Conservation (phyloP, 768 basidiomycete genomes). For the Pleurotus tuber-regium region DNA sequence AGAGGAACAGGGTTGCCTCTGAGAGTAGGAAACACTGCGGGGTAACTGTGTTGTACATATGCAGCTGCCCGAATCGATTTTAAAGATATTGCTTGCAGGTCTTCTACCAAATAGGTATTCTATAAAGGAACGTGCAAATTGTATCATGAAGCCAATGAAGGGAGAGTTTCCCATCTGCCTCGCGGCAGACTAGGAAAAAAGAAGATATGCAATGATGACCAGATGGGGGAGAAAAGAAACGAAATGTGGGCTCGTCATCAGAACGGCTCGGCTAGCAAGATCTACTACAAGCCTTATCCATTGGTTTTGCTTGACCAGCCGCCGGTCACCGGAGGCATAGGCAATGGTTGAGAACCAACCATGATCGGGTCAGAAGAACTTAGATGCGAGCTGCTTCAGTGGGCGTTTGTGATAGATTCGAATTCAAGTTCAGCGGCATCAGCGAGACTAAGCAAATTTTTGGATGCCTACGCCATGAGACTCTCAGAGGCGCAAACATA, state of each 20-base stretch:
- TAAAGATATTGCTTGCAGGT: neutral
- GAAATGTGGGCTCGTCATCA: slow-evolving; percentile 2
- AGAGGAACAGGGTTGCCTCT: neutral
- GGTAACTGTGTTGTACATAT: neutral
- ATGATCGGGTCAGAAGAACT: neutral
- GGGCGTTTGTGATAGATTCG: neutral
- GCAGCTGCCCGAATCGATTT: neutral
- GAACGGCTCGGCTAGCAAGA: slow-evolving; percentile 1
- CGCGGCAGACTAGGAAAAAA: slow-evolving; percentile 7
- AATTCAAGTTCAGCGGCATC: neutral
- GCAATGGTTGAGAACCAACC: neutral
- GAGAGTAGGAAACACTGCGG: neutral
- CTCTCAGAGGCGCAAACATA: neutral
- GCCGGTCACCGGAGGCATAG: neutral
- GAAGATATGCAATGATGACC: neutral
- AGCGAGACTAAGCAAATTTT: too few species aligned
- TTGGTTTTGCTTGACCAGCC: neutral
- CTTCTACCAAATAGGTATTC: neutral
- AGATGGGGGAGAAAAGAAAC: neutral
- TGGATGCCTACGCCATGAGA: neutral
- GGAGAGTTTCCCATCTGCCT: slow-evolving; percentile 2
- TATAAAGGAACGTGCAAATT: slow-evolving; percentile 7
- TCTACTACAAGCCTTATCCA: neutral
- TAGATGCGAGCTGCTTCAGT: neutral
- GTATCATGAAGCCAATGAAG: slow-evolving; percentile 6